Evolutionary conservation across 345 rosid genomes (phyloP), one percentile per base, ranked within the genome.

Genomic region (Kandelia obovata): DNA sequence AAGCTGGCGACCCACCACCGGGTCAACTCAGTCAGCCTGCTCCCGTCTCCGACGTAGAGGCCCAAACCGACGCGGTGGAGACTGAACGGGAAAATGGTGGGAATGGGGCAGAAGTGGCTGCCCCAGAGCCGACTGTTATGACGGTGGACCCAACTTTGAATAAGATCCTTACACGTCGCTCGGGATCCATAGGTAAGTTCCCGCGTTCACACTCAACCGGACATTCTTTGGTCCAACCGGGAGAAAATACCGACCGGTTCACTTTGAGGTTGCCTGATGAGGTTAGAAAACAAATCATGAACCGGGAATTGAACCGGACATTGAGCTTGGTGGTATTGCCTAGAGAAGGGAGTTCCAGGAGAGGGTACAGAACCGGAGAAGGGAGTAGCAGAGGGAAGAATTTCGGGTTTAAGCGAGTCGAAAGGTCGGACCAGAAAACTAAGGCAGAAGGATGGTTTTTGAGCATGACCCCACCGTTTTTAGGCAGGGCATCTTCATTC

Each of bases 181-280:
- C 90, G 0, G 61, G 85, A 68, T 83, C 88, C 17, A 3, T 43
- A 3, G 17, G 0, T 47, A 73, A 65, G 66, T 82, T 85, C 37
- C 72, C 84, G 9, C 83, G 96, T 32, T 95, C 99, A 2, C 98
- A 95, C 66, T 85, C 99, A 6, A 95, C 98, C 21, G 99, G 99
- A 0, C 99, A 95, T 66, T 92, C 97, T 9, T 64, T 89, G 72
- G 75, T 95, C n/a, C 89, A 86, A 20, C 96, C 96, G 1, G 98
- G 99, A 3, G 94, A 90, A 57, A 83, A 86, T 67, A 86, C 85
- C 0, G 99, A 95, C 58, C 84, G 98, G 71, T 95, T 90, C 85
- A 95, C 97, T 7, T 58, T 95, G 28, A 73, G 82, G 37, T 47
- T 95, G 57, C 97, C 98, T 32, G 89, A 30, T 27, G 96, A 89